These are phyloP conservation scores for Podochytrium sp. DNA, from an alignment of 192 early-diverging fungal genomes.

Conservation along the genomic window DNA sequence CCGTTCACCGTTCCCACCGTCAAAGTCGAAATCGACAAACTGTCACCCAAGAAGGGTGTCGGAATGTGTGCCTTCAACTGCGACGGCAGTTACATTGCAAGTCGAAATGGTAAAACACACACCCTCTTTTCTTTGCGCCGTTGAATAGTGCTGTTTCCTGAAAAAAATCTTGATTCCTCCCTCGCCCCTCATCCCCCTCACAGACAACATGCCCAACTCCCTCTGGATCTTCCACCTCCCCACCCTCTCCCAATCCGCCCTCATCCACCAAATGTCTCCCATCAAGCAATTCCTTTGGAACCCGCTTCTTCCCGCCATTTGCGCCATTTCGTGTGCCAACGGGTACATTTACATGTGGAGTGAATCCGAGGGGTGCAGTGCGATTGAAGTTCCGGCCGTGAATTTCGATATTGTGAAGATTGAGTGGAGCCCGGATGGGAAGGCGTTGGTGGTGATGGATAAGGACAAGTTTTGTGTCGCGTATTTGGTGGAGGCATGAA, in stretches of 20 bases:
- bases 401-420: conserved; percentile 65
- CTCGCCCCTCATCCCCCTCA: not conserved
- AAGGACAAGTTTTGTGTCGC: conserved; percentile 75
- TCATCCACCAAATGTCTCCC: conserved; percentile 64
- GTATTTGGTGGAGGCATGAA: conserved; percentile 48
- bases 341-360: conserved; percentile 69
- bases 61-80: conserved; percentile 68
- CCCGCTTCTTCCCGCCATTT: conserved; percentile 54
- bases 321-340: conserved; percentile 66
- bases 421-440: conserved; percentile 75
- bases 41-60: conserved; percentile 72
- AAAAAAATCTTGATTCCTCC: conserved; percentile 9
- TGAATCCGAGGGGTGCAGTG: conserved; percentile 38
- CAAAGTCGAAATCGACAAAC: conserved; percentile 69
- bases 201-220: conserved; percentile 75
- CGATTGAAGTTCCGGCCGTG: conserved; percentile 60
- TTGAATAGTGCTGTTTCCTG: not conserved
- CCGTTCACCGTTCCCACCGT: conserved; percentile 59
- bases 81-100: conserved; percentile 61
- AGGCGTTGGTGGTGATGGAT: conserved; percentile 69
- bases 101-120: conserved; percentile 72
- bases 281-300: conserved; percentile 70
- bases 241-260: conserved; percentile 44
- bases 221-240: conserved; percentile 79
- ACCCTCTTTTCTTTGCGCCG: not conserved